Percentiles rank a stretch among this genome's conserved stretches.
phyloP scores from a whole-genome alignment of 2,329 filamentous ascomycete genomes.

The Mycocentrospora acerina region DNA sequence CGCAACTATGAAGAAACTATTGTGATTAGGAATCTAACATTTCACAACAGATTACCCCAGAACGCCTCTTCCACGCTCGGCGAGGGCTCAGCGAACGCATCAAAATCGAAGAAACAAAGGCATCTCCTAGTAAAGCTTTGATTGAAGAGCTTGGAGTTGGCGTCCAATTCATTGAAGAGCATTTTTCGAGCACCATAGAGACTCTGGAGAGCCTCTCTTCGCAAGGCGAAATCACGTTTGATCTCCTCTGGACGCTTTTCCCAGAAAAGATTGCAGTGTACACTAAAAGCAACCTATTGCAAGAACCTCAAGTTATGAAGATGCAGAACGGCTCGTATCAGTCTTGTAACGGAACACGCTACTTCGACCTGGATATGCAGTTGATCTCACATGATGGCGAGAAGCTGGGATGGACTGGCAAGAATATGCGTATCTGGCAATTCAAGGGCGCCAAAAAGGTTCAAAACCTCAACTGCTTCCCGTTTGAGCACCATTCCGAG shows the following conservation, averaged over 20 bases:
- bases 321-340: slow-evolving; percentile 6
- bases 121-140: slow-evolving; percentile 5
- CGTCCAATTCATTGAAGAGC: slow-evolving; percentile 12
- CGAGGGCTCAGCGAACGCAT: slow-evolving; percentile 7
- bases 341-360: slow-evolving; percentile 2
- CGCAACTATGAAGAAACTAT: too few species aligned
- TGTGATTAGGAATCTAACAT: too few species aligned
- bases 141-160: slow-evolving; percentile 12
- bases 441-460: slow-evolving; percentile 16
- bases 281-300: slow-evolving; percentile 6
- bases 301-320: slow-evolving; percentile 9
- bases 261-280: slow-evolving; percentile 11
- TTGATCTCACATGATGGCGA: slow-evolving; percentile 12
- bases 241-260: slow-evolving; percentile 17
- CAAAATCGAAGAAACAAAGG: slow-evolving; percentile 8
- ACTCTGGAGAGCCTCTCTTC: slow-evolving; percentile 1
- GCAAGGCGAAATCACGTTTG: slow-evolving; percentile 17
- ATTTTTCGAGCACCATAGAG: slow-evolving; percentile 8
- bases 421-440: slow-evolving; percentile 2
- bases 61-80: slow-evolving; percentile 14
- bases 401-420: slow-evolving; percentile 10
- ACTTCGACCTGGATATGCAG: slow-evolving; percentile 3
- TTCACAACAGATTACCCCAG: slow-evolving; percentile 4
- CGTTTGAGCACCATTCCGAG: slow-evolving; percentile 8
- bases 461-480: slow-evolving; percentile 7